phyloP scores from a whole-genome alignment of 352 stramenopile genomes.

The Pythium guiyangense region DNA sequence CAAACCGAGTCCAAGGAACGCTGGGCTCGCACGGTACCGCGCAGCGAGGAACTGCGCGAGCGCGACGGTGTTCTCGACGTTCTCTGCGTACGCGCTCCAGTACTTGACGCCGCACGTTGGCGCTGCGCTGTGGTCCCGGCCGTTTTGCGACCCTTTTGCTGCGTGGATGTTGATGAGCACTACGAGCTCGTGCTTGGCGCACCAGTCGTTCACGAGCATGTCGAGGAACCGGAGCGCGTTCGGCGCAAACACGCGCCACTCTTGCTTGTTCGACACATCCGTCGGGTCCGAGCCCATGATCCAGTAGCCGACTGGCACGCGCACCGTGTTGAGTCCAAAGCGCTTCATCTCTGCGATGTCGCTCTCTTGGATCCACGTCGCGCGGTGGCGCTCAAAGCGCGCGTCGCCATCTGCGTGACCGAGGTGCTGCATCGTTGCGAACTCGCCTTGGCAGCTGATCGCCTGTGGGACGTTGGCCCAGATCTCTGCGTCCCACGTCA shows the following conservation, averaged over 20 bases:
- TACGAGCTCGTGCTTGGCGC: slow-evolving; percentile 47
- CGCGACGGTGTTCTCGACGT: slow-evolving; percentile 65
- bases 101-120: slow-evolving; percentile 28
- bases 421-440: slow-evolving; percentile 43
- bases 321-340: slow-evolving; percentile 67
- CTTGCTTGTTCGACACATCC: slow-evolving; percentile 43
- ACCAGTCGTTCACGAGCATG: slow-evolving; percentile 77
- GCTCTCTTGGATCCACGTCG: slow-evolving; percentile 68
- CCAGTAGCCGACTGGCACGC: slow-evolving; percentile 80
- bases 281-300: slow-evolving; percentile 47
- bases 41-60: slow-evolving; percentile 43
- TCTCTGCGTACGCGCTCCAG: slow-evolving; percentile 50
- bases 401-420: slow-evolving; percentile 39
- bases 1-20: slow-evolving; percentile 68
- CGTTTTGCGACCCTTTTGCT: slow-evolving; percentile 75
- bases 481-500: slow-evolving; percentile 75
- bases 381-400: slow-evolving; percentile 73
- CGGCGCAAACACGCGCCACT: slow-evolving; percentile 37
- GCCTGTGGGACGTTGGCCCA: slow-evolving; percentile 74
- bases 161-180: slow-evolving; percentile 82
- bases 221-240: slow-evolving; percentile 60
- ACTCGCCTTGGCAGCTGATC: slow-evolving; percentile 39
- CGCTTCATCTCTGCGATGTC: slow-evolving; percentile 68
- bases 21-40: slow-evolving; percentile 31
- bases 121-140: slow-evolving; percentile 65